Evolutionary conservation across 139 green algal genomes (phyloP).

Genomic region (Closterium sp.): DNA sequence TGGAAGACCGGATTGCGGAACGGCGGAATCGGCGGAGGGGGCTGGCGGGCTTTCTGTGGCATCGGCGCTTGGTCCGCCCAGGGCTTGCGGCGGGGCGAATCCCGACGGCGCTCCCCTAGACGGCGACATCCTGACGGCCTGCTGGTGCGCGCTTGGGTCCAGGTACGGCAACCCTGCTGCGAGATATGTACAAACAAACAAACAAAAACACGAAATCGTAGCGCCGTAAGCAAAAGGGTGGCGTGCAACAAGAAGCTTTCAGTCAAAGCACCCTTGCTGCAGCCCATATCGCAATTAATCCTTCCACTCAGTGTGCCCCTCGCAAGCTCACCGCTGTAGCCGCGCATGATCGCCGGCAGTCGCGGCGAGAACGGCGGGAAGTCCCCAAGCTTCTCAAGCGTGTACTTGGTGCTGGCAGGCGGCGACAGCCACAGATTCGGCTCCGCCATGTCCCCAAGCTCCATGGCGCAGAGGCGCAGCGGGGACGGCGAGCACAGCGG

Average conservation of each 20-base stretch:
- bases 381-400: neutral
- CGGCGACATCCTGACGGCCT: neutral
- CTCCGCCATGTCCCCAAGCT: neutral
- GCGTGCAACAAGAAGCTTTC: no score
- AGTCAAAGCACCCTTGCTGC: no score
- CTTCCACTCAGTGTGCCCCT: no score
- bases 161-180: neutral
- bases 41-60: neutral
- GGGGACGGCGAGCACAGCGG: neutral
- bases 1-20: neutral
- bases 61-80: neutral
- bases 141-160: neutral
- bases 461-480: neutral
- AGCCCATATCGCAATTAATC: no score
- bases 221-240: no score
- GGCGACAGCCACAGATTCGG: neutral
- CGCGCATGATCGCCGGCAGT: neutral
- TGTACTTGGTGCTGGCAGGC: neutral
- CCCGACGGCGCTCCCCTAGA: neutral
- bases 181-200: neutral
- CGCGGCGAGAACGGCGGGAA: neutral
- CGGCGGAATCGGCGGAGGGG: neutral
- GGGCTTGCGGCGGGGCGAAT: neutral
- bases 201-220: neutral
- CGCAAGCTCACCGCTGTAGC: neutral